A percentile compares a stretch with the other conserved stretches of the same genome.
Conservation (phyloP, 108 stramenopile genomes). For the Cylindrotheca fusiformis region DNA sequence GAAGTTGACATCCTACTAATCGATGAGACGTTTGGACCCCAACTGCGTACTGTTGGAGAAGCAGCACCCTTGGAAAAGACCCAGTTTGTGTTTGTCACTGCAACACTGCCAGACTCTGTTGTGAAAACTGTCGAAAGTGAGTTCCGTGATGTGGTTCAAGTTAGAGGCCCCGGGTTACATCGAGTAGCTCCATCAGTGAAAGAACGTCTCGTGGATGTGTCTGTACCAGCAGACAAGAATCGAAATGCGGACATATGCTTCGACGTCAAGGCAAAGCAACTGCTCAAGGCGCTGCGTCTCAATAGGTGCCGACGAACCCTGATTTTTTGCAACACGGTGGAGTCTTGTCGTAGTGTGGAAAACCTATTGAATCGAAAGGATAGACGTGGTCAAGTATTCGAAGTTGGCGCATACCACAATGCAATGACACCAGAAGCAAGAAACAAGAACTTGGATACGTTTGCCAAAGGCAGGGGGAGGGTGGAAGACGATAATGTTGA, state of each 20-base stretch:
- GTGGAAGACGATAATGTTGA: slow-evolving; percentile 43
- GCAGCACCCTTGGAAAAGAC: slow-evolving; percentile 63
- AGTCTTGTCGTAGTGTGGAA: slow-evolving; percentile 89
- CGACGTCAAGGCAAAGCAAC: slow-evolving; percentile 79
- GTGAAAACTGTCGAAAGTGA: slow-evolving; percentile 68
- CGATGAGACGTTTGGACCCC: slow-evolving; percentile 83
- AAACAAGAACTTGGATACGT: slow-evolving; percentile 53
- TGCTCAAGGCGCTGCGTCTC: slow-evolving; percentile 71
- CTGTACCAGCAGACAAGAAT: slow-evolving; percentile 66
- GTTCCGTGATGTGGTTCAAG: slow-evolving; percentile 62
- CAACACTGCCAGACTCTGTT: slow-evolving; percentile 85
- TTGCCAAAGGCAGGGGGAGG: slow-evolving; percentile 41
- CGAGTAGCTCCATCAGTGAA: slow-evolving; percentile 68
- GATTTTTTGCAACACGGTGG: slow-evolving; percentile 97
- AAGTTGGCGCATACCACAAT: slow-evolving; percentile 80
- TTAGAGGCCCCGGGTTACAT: slow-evolving; percentile 92
- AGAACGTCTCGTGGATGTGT: slow-evolving; percentile 83
- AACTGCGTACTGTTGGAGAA: slow-evolving; percentile 79
- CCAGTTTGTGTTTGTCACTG: slow-evolving; percentile 94
- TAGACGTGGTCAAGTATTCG: slow-evolving; percentile 49
- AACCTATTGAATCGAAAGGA: slow-evolving; percentile 85
- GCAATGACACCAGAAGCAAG: slow-evolving; percentile 77
- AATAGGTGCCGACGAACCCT: slow-evolving; percentile 80
- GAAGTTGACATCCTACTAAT: slow-evolving; percentile 94
- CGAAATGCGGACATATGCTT: slow-evolving; percentile 68